Evolutionary conservation across 805 yeast genomes (phyloP), one percentile per base, ranked within the genome.

Genomic region (Yarrowia keelungensis): DNA sequence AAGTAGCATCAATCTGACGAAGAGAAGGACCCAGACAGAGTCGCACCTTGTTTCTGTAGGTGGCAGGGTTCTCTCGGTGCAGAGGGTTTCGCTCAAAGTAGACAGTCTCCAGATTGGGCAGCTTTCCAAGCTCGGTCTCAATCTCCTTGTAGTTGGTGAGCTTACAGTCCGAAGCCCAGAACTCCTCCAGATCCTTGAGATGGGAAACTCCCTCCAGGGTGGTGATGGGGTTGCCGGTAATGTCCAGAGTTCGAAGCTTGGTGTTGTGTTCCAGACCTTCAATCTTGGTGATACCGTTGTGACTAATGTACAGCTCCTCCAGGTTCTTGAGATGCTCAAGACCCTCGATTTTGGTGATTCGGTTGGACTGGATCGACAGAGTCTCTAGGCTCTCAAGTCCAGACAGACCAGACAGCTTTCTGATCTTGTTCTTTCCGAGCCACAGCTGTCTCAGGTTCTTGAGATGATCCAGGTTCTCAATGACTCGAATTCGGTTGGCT

Each of bases 61-160:
- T 87, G 1, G 95, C 87, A n/a, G 87, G 86, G 72, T 89, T 89
- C 22, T 84, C 76, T 38, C 79, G 72, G 74, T 95, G 97, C 19
- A 95, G 77, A 3, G 98, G 98, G 75, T 94, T 94, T 9, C 95
- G 94, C 79, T 95, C 99, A 71, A 95, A 87, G 76, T 95, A 95
- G 5, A 95, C 97, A 0, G 97, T 92, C 65, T 92, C 97, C 67
- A 95, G 81, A 7, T 84, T 81, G 1, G 86, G 84, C 65, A 91
- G 80, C 47, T 80, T 80, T 14, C 87, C 86, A 70, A 95, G 82
- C 75, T 91, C 88, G 22, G 83, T 77, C 65, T 86, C 87, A 56
- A 95, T 79, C 65, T 91, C 88, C 42, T 87, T 86, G 77, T 90
- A 93, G 49, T 86, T 81, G 42, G 85, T 84, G 26, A 95, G 77